Evolutionary conservation across 2,329 filamentous ascomycete species (phyloP).

Genomic region (Apiospora rasikravindrae): DNA sequence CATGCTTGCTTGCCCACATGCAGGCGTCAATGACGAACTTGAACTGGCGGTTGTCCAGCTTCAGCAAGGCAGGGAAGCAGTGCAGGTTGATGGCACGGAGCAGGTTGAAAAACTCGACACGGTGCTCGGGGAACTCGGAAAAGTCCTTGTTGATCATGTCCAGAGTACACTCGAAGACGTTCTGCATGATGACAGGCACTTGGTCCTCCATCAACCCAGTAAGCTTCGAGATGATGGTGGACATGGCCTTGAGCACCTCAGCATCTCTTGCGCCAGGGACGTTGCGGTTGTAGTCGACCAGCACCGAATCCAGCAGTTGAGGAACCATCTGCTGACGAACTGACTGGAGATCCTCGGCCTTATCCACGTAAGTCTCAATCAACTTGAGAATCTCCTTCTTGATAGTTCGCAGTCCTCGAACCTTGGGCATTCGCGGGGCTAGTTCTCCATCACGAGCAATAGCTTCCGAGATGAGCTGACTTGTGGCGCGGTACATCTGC

Average conservation of each 20-base stretch:
- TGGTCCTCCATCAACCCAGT: conserved; percentile 98
- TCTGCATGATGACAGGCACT: conserved; percentile 96
- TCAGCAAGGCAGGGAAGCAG: conserved; percentile 93
- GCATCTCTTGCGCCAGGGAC: conserved; percentile 94
- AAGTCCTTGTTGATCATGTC: conserved; percentile 99
- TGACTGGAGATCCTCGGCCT: conserved; percentile 93
- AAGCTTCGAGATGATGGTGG: conserved; percentile 94
- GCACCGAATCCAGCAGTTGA: conserved; percentile 89
- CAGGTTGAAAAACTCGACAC: conserved; percentile 99
- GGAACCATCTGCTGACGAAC: conserved; percentile 94
- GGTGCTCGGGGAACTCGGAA: conserved; percentile 97
- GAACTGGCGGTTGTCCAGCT: conserved; percentile 95
- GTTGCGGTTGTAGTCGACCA: conserved; percentile 96
- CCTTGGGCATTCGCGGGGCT: conserved; percentile 96
- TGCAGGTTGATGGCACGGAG: conserved; percentile 94
- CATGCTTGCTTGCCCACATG: conserved; percentile 99
- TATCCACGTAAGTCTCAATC: conserved; percentile 97
- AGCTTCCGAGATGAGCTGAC: conserved; percentile 90
- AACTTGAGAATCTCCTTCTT: conserved; percentile 99
- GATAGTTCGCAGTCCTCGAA: conserved; percentile 92
- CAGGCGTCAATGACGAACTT: conserved; percentile 99
- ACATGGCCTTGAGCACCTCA: conserved; percentile 97
- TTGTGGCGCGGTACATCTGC: conserved; percentile 98
- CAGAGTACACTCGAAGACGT: conserved; percentile 96
- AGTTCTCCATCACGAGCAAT: conserved; percentile 87